phyloP scores from a whole-genome alignment of 805 yeast species.

The Myxozyma sirexii region DNA sequence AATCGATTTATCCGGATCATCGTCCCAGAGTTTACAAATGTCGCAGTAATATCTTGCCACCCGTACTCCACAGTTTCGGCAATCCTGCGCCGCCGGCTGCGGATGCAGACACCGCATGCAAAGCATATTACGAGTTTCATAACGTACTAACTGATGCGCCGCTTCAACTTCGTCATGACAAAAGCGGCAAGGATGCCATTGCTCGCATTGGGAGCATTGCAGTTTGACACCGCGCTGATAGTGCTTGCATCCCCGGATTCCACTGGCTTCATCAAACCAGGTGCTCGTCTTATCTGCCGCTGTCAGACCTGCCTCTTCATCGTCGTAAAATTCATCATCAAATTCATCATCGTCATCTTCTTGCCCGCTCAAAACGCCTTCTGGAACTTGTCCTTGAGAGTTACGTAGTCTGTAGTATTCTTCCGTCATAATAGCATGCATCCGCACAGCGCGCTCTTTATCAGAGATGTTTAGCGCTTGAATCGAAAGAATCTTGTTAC shows the following conservation, averaged over 20 bases:
- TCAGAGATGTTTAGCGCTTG: constrained; percentile 40
- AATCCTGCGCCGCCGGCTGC: constrained; percentile 71
- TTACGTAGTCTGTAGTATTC: constrained; percentile 38
- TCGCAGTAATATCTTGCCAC: constrained; percentile 79
- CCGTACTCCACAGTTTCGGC: constrained; percentile 65
- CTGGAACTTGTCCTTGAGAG: constrained; percentile 31
- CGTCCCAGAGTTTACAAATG: constrained; percentile 81
- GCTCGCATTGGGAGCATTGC: constrained; percentile 73
- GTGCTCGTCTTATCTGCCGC: constrained; percentile 19
- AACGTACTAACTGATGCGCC: constrained; percentile 61
- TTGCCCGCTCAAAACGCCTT: constrained; percentile 28
- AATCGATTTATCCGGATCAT: constrained; percentile 70
- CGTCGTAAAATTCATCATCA: constrained; percentile 14
- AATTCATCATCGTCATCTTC: constrained; percentile 39
- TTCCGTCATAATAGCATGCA: constrained; percentile 45
- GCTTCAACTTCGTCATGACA: constrained; percentile 66
- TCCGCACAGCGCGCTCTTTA: constrained; percentile 41
- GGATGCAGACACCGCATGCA: constrained; percentile 81
- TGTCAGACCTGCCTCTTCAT: constrained; percentile 16
- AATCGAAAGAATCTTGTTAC: constrained; percentile 41
- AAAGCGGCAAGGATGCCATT: constrained; percentile 80
- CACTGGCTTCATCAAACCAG: constrained; percentile 45
- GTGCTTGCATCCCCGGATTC: constrained; percentile 71
- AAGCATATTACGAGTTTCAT: constrained; percentile 64
- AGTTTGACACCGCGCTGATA: constrained; percentile 81